Conservation (phyloP, 2,329 filamentous ascomycete species). For the Botryosphaeria dothidea region DNA sequence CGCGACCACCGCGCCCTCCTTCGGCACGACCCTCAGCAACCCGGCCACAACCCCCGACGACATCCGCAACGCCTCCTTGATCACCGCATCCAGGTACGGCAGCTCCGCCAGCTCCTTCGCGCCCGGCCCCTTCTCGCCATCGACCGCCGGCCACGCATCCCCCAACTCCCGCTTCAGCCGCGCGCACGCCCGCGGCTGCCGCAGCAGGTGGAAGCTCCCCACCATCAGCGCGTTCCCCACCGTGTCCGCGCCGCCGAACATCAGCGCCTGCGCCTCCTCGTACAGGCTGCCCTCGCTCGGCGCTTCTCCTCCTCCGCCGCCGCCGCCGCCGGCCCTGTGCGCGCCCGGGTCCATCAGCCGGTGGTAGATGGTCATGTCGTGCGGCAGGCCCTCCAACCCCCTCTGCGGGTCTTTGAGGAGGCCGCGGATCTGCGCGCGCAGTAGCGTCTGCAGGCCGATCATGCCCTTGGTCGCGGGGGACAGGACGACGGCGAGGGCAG, state of each 20-base stretch:
- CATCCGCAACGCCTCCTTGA: slow-evolving; percentile 44
- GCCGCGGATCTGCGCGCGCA: slow-evolving; percentile 34
- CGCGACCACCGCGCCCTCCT: slow-evolving; percentile 26
- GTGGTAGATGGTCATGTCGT: slow-evolving; percentile 41
- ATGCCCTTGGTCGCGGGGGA: slow-evolving; percentile 40
- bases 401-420: slow-evolving; percentile 33
- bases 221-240: slow-evolving; percentile 44
- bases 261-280: slow-evolving; percentile 48
- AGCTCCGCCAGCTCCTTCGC: slow-evolving; percentile 39
- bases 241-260: slow-evolving; percentile 51
- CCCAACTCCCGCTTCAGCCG: slow-evolving; percentile 42
- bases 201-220: slow-evolving; percentile 44
- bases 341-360: slow-evolving; percentile 35
- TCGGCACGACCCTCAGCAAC: slow-evolving; percentile 28
- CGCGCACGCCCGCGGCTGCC: slow-evolving; percentile 32
- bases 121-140: slow-evolving; percentile 39
- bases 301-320: too few relatives aligned
- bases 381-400: slow-evolving; percentile 31
- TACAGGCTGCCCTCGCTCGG: slow-evolving; percentile 38
- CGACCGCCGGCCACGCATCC: slow-evolving; percentile 41
- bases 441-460: slow-evolving; percentile 40
- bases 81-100: slow-evolving; percentile 36
- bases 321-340: slow-evolving; percentile 32
- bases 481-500: slow-evolving; percentile 36
- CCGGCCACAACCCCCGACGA: slow-evolving; percentile 35